Evolutionary conservation across 768 basidiomycete species (phyloP), one percentile per base, ranked within the genome.

Genomic region (Hydnomerulius pinastri): DNA sequence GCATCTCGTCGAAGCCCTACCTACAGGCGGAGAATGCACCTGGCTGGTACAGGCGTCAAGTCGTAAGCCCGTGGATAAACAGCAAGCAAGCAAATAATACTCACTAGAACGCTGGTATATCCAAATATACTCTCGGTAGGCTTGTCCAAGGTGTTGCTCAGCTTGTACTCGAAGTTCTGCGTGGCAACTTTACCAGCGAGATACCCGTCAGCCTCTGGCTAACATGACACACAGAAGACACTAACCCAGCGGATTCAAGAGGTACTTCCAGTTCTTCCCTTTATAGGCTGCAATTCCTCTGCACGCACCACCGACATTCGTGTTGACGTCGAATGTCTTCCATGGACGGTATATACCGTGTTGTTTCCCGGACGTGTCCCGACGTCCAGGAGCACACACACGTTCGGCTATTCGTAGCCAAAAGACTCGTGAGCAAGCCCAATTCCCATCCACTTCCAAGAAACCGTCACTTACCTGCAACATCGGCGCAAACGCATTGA

Each of bases 251-350:
- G 94, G 94, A 63, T 97, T 98, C 53, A 92, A 60, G 44, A 92
- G 74, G 20, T 80, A 77, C 13, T 77, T 79, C 90, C 94, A 94
- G 50, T 86, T 85, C 72, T 85, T 85, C 53, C 95, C 96, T 68
- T 98, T 98, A 72, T 93, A 90, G 12, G 78, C 85, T 8, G 90
- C 89, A 62, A 96, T 93, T 70, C 98, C 96, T n/a, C 96, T 96
- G 67, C 96, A 98, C 10, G 96, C 94, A 15, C 95, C 96, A 10
- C 83, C 95, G 11, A 98, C 92, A 53, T 89, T 96, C 7, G 90
- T 92, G 65, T 92, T 89, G 54, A 94, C 71, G 62, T 94, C 92
- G 60, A 94, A 94, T 0, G 90, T 83, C 71, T 98, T 98, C 96
- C 96, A 98, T 7, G 98, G 77, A 54, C 89, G 84, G 66, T 98